Evolutionary conservation across 768 basidiomycete species (phyloP).

Genomic region (Rhodotorula sphaerocarpa): DNA sequence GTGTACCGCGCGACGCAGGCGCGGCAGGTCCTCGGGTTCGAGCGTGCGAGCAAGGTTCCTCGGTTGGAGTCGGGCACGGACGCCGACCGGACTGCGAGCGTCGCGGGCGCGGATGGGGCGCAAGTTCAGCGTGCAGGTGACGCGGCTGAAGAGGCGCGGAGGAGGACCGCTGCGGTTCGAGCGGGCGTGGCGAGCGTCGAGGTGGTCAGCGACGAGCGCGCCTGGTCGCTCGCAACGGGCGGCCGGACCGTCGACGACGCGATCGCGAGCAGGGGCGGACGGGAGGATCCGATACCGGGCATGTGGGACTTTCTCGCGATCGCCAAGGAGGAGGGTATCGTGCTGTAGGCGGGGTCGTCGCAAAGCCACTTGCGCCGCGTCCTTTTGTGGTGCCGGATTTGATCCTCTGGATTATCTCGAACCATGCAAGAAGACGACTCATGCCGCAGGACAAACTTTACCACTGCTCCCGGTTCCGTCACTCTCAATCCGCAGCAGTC

Average conservation of each 20-base stretch:
- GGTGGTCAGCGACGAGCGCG: conserved; percentile 11
- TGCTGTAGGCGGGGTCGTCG: background rate
- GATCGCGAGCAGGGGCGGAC: background rate
- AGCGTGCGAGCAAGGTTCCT: conserved; percentile 48
- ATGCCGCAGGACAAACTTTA: too few relatives aligned
- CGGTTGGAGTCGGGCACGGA: too few relatives aligned
- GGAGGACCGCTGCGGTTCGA: conserved; percentile 10
- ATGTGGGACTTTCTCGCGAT: conserved; percentile 30
- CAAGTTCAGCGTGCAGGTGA: conserved; percentile 65
- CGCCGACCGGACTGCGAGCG: too few relatives aligned
- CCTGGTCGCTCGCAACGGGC: conserved; percentile 21
- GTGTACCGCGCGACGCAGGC: conserved; percentile 75
- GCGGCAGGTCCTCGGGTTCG: conserved; percentile 54
- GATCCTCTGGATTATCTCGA: too few relatives aligned
- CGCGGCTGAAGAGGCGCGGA: conserved; percentile 42
- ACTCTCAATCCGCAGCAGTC: too few relatives aligned
- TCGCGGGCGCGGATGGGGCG: too few relatives aligned
- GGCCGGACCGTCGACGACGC: background rate
- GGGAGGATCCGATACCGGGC: conserved; percentile 18
- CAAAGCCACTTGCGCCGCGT: too few relatives aligned
- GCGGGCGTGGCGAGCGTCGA: conserved; percentile 21
- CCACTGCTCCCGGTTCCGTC: too few relatives aligned
- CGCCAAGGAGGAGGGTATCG: background rate
- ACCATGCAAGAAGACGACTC: too few relatives aligned
- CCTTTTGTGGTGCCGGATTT: too few relatives aligned